Conservation (phyloP, 768 basidiomycete species). For the Tephrocybe sp. region DNA sequence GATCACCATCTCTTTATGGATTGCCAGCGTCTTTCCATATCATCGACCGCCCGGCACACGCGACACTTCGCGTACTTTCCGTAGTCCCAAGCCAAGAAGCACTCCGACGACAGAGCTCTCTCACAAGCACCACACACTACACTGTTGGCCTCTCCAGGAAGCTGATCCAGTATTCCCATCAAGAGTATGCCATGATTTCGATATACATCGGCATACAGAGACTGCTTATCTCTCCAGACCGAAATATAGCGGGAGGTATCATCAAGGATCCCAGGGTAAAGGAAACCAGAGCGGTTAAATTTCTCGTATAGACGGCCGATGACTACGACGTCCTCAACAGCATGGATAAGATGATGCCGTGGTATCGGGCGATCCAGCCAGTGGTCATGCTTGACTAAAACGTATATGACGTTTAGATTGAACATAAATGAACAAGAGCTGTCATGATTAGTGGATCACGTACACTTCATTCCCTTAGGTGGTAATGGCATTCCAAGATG, state of each 20-base stretch:
- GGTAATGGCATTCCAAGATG: background rate
- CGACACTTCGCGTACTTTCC: too few species aligned
- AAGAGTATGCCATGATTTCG: constrained; percentile 4
- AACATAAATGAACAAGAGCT: background rate
- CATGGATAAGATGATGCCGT: constrained; percentile 1
- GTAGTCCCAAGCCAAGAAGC: too few species aligned
- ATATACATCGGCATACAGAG: background rate
- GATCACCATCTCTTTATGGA: too few species aligned
- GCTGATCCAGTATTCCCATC: constrained; percentile 1
- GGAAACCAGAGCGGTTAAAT: background rate
- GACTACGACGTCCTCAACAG: constrained; percentile 5
- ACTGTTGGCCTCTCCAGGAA: background rate
- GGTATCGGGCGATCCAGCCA: constrained; percentile 7
- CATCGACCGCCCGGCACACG: too few species aligned
- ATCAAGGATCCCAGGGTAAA: background rate
- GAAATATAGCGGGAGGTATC: constrained; percentile 8
- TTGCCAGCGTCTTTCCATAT: too few species aligned
- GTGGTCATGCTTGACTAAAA: constrained; percentile 5
- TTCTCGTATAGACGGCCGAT: constrained; percentile 2
- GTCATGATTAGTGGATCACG: background rate
- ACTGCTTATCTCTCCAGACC: constrained; percentile 6
- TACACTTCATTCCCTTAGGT: background rate
- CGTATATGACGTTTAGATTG: background rate
- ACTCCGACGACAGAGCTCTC: background rate
- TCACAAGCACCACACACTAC: background rate